Percentiles rank a stretch among this genome's conserved stretches.
Conservation (phyloP, 169 alveolate species). For the Theileria annulata region DNA sequence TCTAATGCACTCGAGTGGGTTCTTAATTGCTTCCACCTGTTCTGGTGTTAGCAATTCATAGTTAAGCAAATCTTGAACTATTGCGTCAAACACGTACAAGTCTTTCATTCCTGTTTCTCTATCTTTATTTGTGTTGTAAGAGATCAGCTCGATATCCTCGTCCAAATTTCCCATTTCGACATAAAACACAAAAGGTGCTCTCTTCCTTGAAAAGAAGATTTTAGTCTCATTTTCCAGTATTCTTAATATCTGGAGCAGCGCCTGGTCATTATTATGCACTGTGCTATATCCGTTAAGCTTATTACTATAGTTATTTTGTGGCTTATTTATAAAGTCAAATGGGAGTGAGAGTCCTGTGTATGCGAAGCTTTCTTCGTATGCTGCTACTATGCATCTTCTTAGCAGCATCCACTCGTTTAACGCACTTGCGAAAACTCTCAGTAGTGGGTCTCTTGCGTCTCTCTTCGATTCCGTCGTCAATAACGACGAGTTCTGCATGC, state of each 20-base stretch:
- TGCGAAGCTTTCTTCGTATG: constrained; percentile 74
- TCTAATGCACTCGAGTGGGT: constrained; percentile 69
- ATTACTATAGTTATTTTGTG: not conserved
- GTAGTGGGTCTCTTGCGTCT: constrained; percentile 61
- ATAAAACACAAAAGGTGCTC: constrained; percentile 86
- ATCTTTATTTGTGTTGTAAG: constrained; percentile 9
- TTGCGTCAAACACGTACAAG: constrained; percentile 58
- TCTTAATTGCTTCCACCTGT: constrained; percentile 44
- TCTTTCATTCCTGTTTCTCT: constrained; percentile 38
- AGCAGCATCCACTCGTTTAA: constrained; percentile 81
- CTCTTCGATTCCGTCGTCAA: constrained; percentile 74
- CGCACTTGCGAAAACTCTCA: constrained; percentile 65
- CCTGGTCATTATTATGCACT: constrained; percentile 31
- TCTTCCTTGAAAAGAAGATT: constrained; percentile 80
- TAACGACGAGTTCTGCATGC: constrained; percentile 74
- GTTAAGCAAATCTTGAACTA: constrained; percentile 54
- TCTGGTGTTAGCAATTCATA: constrained; percentile 35
- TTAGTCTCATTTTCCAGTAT: constrained; percentile 79
- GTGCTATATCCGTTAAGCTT: constrained; percentile 10
- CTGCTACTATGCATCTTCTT: constrained; percentile 81
- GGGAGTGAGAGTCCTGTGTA: constrained; percentile 83
- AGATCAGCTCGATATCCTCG: constrained; percentile 73
- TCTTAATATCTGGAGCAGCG: constrained; percentile 75
- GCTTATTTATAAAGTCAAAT: constrained; percentile 17
- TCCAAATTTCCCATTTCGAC: constrained; percentile 87